A percentile compares a stretch with the other conserved stretches of the same genome.
Conservation (phyloP, 2,329 filamentous ascomycete genomes). For the Chaetomiaceae sp. region DNA sequence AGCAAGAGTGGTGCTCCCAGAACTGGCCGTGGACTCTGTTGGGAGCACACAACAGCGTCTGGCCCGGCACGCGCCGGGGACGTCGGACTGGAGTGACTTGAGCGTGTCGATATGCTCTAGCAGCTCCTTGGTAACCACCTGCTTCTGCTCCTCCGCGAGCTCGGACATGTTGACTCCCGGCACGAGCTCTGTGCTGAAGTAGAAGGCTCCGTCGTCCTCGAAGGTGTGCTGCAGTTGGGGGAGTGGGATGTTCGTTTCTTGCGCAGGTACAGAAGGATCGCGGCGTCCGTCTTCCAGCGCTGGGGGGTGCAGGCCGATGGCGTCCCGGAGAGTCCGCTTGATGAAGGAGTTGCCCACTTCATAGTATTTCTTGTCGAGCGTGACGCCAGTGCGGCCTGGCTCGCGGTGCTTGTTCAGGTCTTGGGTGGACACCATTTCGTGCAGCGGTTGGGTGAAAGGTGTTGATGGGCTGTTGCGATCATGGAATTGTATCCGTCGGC, state of each 20-base stretch:
- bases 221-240: neutral
- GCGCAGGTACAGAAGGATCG: neutral
- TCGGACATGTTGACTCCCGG: constrained; percentile 5
- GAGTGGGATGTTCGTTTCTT: neutral
- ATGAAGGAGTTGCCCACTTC: neutral
- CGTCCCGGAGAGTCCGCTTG: neutral
- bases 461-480: no score
- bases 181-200: neutral
- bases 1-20: neutral
- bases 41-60: neutral
- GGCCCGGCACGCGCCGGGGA: constrained; percentile 7
- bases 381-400: no score
- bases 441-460: no score
- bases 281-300: neutral
- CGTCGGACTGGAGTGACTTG: constrained; percentile 5
- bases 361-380: neutral
- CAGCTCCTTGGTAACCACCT: constrained; percentile 8
- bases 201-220: no score
- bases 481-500: no score
- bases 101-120: constrained; percentile 4
- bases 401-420: no score
- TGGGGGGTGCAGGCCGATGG: neutral
- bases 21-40: no score
- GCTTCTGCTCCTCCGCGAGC: neutral
- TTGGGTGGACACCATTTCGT: no score